Evolutionary conservation across 23 red algal species (phyloP).

Genomic region (Gracilaria caudata): DNA sequence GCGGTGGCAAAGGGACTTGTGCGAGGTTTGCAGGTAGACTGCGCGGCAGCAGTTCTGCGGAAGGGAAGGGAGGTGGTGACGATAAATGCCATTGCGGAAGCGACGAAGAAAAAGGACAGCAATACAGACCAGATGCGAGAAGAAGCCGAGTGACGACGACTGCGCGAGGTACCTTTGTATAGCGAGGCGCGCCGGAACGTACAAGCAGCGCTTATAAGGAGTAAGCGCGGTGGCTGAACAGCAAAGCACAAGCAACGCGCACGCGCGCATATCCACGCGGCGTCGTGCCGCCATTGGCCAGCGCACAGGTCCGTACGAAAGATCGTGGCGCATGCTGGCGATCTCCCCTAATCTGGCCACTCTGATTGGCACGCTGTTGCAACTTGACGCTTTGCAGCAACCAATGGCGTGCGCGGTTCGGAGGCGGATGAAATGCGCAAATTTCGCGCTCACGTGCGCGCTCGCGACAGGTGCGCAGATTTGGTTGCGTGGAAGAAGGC

Average conservation of each 20-base stretch:
- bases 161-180: neutral
- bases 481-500: conserved; percentile 21
- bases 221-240: neutral
- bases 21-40: neutral
- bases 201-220: neutral
- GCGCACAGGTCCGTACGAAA: conserved; percentile 7
- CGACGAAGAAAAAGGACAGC: neutral
- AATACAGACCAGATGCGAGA: neutral
- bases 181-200: neutral
- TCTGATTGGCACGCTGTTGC: conserved; percentile 1
- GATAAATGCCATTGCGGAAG: conserved; percentile 48
- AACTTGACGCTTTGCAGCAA: neutral
- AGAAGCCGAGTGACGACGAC: neutral
- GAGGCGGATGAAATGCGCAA: neutral
- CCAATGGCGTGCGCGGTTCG: neutral
- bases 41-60: neutral
- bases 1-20: conserved; percentile 15
- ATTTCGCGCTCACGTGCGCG: neutral
- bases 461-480: neutral
- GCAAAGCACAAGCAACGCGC: too few species aligned
- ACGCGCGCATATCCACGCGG: neutral
- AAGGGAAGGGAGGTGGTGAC: conserved; percentile 24
- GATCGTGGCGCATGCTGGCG: neutral
- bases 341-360: neutral
- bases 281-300: neutral